phyloP scores from a whole-genome alignment of 768 basidiomycete genomes.

The Psilocybe tampanensis region DNA sequence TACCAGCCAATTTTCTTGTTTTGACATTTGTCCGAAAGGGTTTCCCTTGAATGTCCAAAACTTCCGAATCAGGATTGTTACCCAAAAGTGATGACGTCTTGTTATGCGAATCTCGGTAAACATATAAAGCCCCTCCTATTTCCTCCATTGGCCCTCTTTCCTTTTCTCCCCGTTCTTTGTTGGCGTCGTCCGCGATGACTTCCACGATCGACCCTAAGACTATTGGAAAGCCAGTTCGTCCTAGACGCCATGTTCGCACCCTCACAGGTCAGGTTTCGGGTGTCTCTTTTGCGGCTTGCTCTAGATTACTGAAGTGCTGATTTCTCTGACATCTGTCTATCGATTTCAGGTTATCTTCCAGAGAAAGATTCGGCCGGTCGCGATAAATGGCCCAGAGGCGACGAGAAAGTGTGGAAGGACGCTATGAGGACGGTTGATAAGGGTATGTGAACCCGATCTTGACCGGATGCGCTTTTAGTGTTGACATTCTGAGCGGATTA shows the following conservation, averaged over 20 bases:
- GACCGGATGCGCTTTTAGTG: not conserved
- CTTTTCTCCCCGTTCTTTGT: slow-evolving; percentile 10
- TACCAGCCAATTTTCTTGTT: too few species aligned
- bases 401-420: slow-evolving; percentile 74
- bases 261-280: slow-evolving; percentile 54
- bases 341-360: slow-evolving; percentile 66
- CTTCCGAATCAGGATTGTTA: slow-evolving; percentile 6
- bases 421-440: slow-evolving; percentile 58
- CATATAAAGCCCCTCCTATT: slow-evolving; percentile 15
- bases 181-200: slow-evolving; percentile 48
- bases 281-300: not conserved
- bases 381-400: slow-evolving; percentile 85
- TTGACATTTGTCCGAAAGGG: not conserved
- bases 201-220: slow-evolving; percentile 64
- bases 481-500: slow-evolving; percentile 26
- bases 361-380: slow-evolving; percentile 77
- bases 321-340: not conserved
- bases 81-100: slow-evolving; percentile 19
- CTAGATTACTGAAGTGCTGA: not conserved
- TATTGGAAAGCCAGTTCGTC: slow-evolving; percentile 63
- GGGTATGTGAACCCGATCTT: slow-evolving; percentile 36
- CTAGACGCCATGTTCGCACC: slow-evolving; percentile 69
- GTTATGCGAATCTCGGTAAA: slow-evolving; percentile 13
- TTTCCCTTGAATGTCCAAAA: not conserved
- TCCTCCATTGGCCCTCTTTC: not conserved